Conservation (phyloP, 768 basidiomycete genomes). For the Lactifluus subvellereus region DNA sequence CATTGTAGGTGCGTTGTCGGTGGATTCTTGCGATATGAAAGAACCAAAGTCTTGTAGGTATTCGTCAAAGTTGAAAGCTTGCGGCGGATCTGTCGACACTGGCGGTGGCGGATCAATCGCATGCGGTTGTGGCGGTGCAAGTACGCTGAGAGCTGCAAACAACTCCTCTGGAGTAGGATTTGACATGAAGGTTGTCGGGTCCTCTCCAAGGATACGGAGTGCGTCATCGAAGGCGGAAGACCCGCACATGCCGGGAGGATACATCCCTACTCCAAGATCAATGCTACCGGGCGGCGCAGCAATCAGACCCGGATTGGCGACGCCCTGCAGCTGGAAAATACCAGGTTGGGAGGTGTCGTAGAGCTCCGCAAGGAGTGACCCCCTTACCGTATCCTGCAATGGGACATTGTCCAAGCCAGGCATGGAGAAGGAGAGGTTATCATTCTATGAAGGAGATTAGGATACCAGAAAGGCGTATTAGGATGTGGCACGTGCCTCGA, state of each 20-base stretch:
- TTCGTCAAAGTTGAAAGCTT: slow-evolving; percentile 15
- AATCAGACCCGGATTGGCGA: not conserved
- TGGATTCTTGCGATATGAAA: not conserved
- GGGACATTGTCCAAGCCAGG: not conserved
- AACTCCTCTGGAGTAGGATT: slow-evolving; percentile 5
- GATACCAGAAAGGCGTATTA: not conserved
- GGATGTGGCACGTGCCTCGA: slow-evolving; percentile 4
- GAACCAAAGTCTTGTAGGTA: slow-evolving; percentile 8
- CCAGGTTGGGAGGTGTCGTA: not conserved
- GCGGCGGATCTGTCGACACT: not conserved
- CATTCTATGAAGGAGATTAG: slow-evolving; percentile 3
- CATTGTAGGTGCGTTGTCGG: not conserved
- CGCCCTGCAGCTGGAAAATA: not conserved
- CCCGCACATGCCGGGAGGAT: slow-evolving; percentile 1
- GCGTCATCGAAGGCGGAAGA: not conserved
- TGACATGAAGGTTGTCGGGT: slow-evolving; percentile 2
- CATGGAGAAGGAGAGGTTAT: not conserved
- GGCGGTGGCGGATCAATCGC: not conserved
- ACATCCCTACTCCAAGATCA: slow-evolving; percentile 8
- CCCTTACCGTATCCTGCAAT: not conserved
- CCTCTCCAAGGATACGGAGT: not conserved
- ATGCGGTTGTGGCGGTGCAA: not conserved
- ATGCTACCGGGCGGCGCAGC: slow-evolving; percentile 10
- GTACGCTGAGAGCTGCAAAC: not conserved
- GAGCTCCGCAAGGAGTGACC: not conserved